phyloP scores from a whole-genome alignment of 2,329 filamentous ascomycete genomes.

The Epichloe elymi region DNA sequence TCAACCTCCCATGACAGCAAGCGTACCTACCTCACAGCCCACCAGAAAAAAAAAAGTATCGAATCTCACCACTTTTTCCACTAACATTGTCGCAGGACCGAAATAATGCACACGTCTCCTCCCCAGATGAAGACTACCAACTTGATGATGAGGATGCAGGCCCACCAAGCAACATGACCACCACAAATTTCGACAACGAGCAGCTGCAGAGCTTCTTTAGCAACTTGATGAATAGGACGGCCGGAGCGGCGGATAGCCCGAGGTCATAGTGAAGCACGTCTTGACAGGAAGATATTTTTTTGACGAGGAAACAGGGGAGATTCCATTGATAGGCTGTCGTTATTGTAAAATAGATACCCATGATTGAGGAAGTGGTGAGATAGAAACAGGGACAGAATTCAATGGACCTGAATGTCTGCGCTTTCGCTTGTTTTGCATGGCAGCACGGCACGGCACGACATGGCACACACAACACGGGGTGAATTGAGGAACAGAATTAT shows the following conservation, averaged over 20 bases:
- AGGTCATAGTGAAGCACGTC: slow-evolving; percentile 4
- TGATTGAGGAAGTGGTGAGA: slow-evolving; percentile 8
- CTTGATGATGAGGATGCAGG: slow-evolving; percentile 25
- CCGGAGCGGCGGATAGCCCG: slow-evolving; percentile 11
- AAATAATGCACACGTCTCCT: slow-evolving; percentile 40
- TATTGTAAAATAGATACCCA: slow-evolving; percentile 31
- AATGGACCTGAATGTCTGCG: no score
- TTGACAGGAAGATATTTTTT: not conserved
- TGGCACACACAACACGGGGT: no score
- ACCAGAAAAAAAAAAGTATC: not conserved
- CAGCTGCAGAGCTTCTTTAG: slow-evolving; percentile 47
- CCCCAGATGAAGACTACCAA: slow-evolving; percentile 21
- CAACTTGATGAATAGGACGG: slow-evolving; percentile 44
- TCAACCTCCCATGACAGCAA: not conserved
- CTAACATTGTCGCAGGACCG: slow-evolving; percentile 33
- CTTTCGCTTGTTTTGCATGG: no score
- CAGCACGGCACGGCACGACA: no score
- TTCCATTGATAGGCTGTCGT: not conserved
- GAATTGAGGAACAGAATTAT: not conserved
- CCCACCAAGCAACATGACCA: slow-evolving; percentile 27
- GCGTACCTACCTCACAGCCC: not conserved
- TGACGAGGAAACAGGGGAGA: not conserved
- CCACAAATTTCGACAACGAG: slow-evolving; percentile 35
- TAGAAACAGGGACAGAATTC: no score
- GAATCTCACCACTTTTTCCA: not conserved